Conservation (phyloP, 208 protist genomes). For the Trypanosoma scelopori region DNA sequence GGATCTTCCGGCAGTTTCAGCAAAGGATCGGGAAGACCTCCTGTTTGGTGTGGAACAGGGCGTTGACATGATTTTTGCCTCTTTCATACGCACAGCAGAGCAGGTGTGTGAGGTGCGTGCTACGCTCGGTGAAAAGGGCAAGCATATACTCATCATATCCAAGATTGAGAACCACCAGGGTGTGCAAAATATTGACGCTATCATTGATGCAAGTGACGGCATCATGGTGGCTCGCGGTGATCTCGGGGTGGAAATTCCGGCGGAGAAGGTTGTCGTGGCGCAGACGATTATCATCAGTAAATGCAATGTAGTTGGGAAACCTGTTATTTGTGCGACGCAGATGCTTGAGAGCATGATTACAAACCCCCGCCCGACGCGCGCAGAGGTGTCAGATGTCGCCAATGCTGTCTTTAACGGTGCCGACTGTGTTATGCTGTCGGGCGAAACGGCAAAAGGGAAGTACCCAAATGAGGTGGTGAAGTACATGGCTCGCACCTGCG, state of each 20-base stretch:
- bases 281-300: slow-evolving; percentile 99
- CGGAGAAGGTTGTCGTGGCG: slow-evolving; percentile 96
- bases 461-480: slow-evolving; percentile 96
- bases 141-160: slow-evolving; percentile 95
- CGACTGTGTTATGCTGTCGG: slow-evolving; percentile 99
- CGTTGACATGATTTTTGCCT: slow-evolving; percentile 98
- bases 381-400: slow-evolving; percentile 97
- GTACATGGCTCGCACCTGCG: slow-evolving; percentile 94
- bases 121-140: slow-evolving; percentile 88
- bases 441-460: slow-evolving; percentile 98
- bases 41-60: slow-evolving; percentile 94
- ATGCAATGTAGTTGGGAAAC: slow-evolving; percentile 97
- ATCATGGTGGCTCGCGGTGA: slow-evolving; percentile 99
- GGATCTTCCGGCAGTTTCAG: slow-evolving; percentile 86
- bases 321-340: slow-evolving; percentile 99
- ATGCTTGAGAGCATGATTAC: slow-evolving; percentile 98
- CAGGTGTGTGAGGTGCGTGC: slow-evolving; percentile 94
- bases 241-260: slow-evolving; percentile 98
- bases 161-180: slow-evolving; percentile 99
- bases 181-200: slow-evolving; percentile 98
- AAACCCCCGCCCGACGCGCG: slow-evolving; percentile 98
- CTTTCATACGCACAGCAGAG: slow-evolving; percentile 96
- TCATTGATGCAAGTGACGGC: slow-evolving; percentile 96
- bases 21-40: slow-evolving; percentile 94
- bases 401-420: slow-evolving; percentile 98